Percentiles rank a stretch among this genome's conserved stretches.
phyloP scores from a whole-genome alignment of 75 land plant species.

The Sequoia sempervirens region DNA sequence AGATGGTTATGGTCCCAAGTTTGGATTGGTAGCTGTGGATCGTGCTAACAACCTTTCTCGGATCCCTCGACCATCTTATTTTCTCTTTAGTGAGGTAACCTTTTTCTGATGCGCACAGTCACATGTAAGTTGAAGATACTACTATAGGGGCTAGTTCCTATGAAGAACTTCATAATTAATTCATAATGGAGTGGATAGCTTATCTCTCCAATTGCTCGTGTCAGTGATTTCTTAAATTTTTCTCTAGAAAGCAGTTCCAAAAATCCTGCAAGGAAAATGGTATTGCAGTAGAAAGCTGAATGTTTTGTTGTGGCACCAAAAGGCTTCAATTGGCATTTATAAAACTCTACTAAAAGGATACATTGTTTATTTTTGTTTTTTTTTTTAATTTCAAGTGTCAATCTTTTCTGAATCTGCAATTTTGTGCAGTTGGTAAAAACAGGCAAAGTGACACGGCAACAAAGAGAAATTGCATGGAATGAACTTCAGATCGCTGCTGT shows the following conservation, averaged over 20 bases:
- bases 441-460: constrained; percentile 70
- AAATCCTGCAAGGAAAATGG: not conserved
- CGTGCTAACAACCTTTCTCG: constrained; percentile 78
- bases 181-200: not conserved
- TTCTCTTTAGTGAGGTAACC: constrained; percentile 75
- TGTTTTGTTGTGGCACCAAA: not conserved
- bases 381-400: not conserved
- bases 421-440: constrained; percentile 61
- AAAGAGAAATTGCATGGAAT: constrained; percentile 73
- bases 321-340: not conserved
- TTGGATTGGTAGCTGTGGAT: constrained; percentile 96
- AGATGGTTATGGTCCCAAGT: constrained; percentile 99
- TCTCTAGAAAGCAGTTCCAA: not conserved
- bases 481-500: constrained; percentile 69
- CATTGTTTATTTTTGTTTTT: not conserved
- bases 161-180: not conserved
- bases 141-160: not conserved
- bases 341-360: not conserved
- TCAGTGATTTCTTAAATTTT: not conserved
- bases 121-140: not conserved
- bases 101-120: not conserved
- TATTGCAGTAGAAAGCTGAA: not conserved
- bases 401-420: not conserved
- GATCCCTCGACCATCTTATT: constrained; percentile 84
- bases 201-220: not conserved